phyloP scores from a whole-genome alignment of 306 rosid species.

The Gastrolobium bilobum region DNA sequence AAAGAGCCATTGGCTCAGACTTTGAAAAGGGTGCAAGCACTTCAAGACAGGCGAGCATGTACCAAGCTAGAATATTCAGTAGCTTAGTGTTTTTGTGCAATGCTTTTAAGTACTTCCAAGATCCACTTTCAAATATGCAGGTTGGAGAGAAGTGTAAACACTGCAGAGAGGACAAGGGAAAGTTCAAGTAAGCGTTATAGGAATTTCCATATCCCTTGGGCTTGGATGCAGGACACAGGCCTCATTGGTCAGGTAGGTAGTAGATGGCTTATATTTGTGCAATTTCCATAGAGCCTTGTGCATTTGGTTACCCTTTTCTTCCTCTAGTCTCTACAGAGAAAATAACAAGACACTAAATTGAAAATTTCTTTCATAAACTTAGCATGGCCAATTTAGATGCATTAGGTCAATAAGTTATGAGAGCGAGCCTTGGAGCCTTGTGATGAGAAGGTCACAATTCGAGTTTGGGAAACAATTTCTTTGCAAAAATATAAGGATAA shows the following conservation, averaged over 20 bases:
- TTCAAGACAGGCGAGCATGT: slow-evolving; percentile 99
- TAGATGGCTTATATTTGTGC: no score
- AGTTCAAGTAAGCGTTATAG: slow-evolving; percentile 70
- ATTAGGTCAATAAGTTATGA: no score
- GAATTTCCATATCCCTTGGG: slow-evolving; percentile 85
- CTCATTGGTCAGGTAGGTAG: slow-evolving; percentile 74
- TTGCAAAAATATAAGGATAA: no score
- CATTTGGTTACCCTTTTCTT: no score
- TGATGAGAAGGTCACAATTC: no score
- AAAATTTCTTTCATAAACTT: no score
- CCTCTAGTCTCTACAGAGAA: no score
- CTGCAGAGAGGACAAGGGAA: slow-evolving; percentile 79
- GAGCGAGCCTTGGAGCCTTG: no score
- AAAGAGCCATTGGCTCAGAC: slow-evolving; percentile 66
- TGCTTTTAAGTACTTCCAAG: not conserved
- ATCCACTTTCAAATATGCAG: slow-evolving; percentile 54
- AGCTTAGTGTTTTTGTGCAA: not conserved
- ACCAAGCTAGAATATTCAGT: slow-evolving; percentile 43
- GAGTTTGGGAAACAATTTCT: no score
- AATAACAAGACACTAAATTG: no score
- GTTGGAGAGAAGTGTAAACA: slow-evolving; percentile 78
- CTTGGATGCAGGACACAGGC: slow-evolving; percentile 86
- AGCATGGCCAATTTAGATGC: no score
- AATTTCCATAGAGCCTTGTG: no score
- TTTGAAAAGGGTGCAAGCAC: slow-evolving; percentile 74